phyloP scores from a whole-genome alignment of 345 rosid genomes.

The Eucalyptus regnans region DNA sequence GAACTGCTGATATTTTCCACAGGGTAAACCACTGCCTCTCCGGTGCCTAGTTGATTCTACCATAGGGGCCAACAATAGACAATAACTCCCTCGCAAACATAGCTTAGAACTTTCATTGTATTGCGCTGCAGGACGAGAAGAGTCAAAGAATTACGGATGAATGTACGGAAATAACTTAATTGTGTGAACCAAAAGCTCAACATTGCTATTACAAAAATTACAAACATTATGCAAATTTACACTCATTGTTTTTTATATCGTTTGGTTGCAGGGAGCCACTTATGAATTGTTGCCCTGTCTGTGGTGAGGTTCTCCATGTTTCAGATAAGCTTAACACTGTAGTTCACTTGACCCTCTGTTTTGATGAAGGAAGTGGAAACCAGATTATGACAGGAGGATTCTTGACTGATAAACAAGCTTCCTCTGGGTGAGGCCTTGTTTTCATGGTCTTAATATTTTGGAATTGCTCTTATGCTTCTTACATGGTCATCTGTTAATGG shows the following conservation, averaged over 20 bases:
- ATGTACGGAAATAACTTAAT: not conserved
- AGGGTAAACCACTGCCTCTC: not conserved
- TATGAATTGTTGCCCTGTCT: constrained; percentile 75
- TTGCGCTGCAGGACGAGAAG: not conserved
- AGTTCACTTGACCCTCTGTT: constrained; percentile 89
- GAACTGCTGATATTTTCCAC: not conserved
- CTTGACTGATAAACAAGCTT: constrained; percentile 88
- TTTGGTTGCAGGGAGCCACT: constrained; percentile 57
- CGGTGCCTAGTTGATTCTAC: not conserved
- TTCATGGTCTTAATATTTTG: not conserved
- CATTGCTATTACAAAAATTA: not conserved
- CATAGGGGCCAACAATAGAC: not conserved
- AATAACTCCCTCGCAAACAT: not conserved
- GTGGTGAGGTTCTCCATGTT: constrained; percentile 66
- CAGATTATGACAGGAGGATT: constrained; percentile 94
- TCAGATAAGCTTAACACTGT: constrained; percentile 69
- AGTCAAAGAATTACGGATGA: not conserved
- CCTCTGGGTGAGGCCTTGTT: constrained; percentile 58
- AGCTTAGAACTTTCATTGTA: not conserved
- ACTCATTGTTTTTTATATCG: not conserved
- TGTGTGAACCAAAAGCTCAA: not conserved
- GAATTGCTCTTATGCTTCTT: not conserved
- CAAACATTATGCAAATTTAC: not conserved
- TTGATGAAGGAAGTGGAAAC: constrained; percentile 95
- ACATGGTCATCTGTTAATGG: not conserved